Base-by-base conservation (phyloP, 306 rosid genomes). In the Cucumis cinereus region DNA sequence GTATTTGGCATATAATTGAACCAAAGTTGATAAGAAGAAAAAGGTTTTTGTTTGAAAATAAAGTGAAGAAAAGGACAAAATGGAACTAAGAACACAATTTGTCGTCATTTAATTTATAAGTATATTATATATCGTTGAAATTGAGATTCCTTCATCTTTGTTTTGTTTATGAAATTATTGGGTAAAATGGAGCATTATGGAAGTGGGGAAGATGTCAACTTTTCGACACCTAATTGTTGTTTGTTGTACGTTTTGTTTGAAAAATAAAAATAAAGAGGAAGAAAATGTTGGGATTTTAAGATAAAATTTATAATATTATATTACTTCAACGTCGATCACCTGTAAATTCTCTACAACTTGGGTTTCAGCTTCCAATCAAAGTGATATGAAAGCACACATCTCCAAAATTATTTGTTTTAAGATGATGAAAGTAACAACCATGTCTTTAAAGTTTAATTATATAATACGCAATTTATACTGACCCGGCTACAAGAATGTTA, bases 401-500 rank as follows among this genome's bases (percentile, higher is more conserved):
- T 30, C 4, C 35, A 30, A 30, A 30, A 30, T 30, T 30, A 30
- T 30, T 30, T 30, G 35, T 30, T 30, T 30, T 30, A 30, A 0
- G 35, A 30, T 30, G 35, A 30, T 30, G n/a, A n/a, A n/a, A n/a
- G n/a, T n/a, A n/a, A n/a, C 12, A 10, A 41, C 2, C 9, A 53
- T 7, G 5, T 53, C 8, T 5, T n/a, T 53, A 7, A 0, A 2
- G 24, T 50, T 50, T 50, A 50, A 50, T 16, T 50, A 16, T 50
- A 57, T 36, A 30, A 30, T 30, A 30, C 33, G 3, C 4, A 30
- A 2, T 26, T 26, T 26, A 26, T 20, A 15, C 52, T 85, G n/a
- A 87, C 96, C 93, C 93, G 1, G 92, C 89, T 22, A 87, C 45
- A 1, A 91, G 85, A 19, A 86, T 79, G 84, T 89, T 78, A 30